Evolutionary conservation across 176 grass and related monocot species (phyloP), one percentile per base, ranked within the genome.

Genomic region (Bolboschoenus planiculmis): DNA sequence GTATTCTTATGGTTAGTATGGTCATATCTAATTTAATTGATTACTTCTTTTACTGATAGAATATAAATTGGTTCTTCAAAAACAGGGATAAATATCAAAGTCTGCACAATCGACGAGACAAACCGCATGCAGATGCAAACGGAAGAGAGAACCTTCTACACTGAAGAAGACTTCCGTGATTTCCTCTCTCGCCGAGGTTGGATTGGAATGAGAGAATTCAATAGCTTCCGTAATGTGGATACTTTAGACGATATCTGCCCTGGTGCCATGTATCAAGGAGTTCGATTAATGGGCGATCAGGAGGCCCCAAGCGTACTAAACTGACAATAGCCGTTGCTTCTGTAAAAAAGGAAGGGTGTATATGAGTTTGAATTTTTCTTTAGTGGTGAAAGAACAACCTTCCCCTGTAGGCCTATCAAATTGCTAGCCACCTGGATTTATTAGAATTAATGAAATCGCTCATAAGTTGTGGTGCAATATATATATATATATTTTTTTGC

Each of bases 91-190:
- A 89, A 84, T 47, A 93, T 96, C 46, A 96, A 99, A 86, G 62
- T 99, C 73, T 99, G 89, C 72, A 79, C 78, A 55, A 87, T 90
- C 15, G 94, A 97, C n/a, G 91, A 92, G 61, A 84, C 87, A 34
- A 83, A 84, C 24, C 80, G 64, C 55, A 88, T 98, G 61, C 77
- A 86, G 26, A 82, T 91, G 37, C 79, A 75, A 16, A 94, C 96
- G 72, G 96, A 93, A 89, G 93, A 99, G 21, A 93, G 90, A 74
- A 93, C 89, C 5, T 87, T 95, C 83, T 96, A 96, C 84, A 90
- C 92, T 0, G 91, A 96, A 88, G 91, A 95, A 11, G 91, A 99
- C 62, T 93, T 99, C 24, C 71, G 78, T 83, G 91, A 86, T 83
- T 99, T 93, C 77, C 91, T 99, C 15, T 46, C 46, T 0, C 60